Evolutionary conservation across 1,284 basidiomycete species (phyloP).

Genomic region (Puccinia horiana): DNA sequence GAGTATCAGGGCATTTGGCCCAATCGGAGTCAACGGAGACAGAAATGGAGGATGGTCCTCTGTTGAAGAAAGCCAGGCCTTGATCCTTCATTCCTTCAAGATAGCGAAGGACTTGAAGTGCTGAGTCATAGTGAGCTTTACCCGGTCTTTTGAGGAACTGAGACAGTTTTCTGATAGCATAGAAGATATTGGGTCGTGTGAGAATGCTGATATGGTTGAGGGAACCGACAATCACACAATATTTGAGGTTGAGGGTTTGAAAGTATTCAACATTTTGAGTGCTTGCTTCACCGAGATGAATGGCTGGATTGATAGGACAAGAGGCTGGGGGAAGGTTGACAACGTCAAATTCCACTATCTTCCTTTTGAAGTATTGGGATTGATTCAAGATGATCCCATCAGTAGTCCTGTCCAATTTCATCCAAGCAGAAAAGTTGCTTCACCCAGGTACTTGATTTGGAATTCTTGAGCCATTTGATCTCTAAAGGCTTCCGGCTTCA

Average conservation of each 20-base stretch:
- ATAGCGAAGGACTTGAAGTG: constrained; percentile 7
- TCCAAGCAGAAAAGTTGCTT: not conserved
- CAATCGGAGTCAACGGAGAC: constrained; percentile 48
- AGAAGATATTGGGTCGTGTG: too few relatives aligned
- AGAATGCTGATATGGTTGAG: not conserved
- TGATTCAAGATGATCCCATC: too few relatives aligned
- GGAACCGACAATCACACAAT: not conserved
- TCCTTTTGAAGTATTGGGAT: too few relatives aligned
- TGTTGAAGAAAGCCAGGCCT: not conserved
- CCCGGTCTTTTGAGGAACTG: constrained; percentile 6
- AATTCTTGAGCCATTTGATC: not conserved
- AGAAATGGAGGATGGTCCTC: not conserved
- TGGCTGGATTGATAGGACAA: too few relatives aligned
- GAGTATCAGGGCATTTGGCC: constrained; percentile 30
- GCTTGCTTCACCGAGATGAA: not conserved
- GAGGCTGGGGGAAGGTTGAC: too few relatives aligned
- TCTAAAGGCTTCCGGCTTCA: not conserved
- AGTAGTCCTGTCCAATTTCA: not conserved
- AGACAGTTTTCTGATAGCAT: not conserved
- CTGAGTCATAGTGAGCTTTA: not conserved
- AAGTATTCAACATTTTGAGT: too few relatives aligned
- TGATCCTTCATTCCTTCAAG: not conserved
- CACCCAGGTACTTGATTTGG: not conserved
- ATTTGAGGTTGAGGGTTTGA: not conserved
- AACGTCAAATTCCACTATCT: too few relatives aligned